Base-by-base conservation (phyloP, 495 filamentous ascomycete species). In the Polyplosphaeria fusca region DNA sequence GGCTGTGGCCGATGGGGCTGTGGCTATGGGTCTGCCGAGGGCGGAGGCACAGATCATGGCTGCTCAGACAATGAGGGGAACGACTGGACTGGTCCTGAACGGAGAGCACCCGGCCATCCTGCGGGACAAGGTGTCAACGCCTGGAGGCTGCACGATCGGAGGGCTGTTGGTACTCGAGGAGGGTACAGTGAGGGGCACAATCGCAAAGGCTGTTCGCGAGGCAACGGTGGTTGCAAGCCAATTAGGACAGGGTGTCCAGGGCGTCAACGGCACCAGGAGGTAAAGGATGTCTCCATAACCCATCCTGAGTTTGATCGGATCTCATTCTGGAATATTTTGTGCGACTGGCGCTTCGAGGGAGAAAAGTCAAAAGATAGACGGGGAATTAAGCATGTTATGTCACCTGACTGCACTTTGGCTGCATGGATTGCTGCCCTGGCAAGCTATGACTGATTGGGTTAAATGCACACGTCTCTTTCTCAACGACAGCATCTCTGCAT, bases 11-110 rank as follows among this genome's bases (percentile, higher is more conserved):
- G 88, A 91, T 67, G 88, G 88, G 1, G 88, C 81, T 4, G 86
- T 92, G 0, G 86, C 89, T 20, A 87, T 91, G 84, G 88, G 88
- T 5, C 48, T 92, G 18, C 88, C 88, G 11, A 72, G 88, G 49
- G 84, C 80, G 2, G 88, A 91, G 70, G 87, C 87, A 3, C 83
- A 84, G 63, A 67, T 80, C 47, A 91, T 91, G 87, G 88, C 88
- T 35, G 88, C 88, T 23, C 88, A 91, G 74, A 86, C 83, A 19
- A 79, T 82, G 76, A 78, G 80, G 64, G 88, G 88, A n/a, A 80
- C 86, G 11, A 84, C 87, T 1, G 81, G 77, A 0, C 55, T 92
- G 55, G 84, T 92, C 28, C 69, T 87, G 20, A 77, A 75, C 39
- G 87, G 87, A 5, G 86, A 91, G 59, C 87, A 90, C 65, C 88